These are phyloP conservation scores for Ceratocystis variospora DNA, from an alignment of 2,329 filamentous ascomycete species.

Conservation along the genomic window DNA sequence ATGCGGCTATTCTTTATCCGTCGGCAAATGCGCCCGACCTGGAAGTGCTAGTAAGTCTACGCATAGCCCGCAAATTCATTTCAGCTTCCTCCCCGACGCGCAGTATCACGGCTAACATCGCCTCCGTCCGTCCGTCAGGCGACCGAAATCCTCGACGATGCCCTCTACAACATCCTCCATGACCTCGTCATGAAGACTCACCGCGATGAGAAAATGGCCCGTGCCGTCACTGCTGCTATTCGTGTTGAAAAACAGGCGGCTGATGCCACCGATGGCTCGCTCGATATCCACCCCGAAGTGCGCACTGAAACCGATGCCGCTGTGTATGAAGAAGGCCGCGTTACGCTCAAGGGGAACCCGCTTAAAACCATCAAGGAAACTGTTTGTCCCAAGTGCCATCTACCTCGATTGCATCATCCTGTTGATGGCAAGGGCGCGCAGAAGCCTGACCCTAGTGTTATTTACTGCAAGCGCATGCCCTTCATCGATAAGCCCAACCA, in stretches of 20 bases:
- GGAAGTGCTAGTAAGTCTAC: slow-evolving; percentile 14
- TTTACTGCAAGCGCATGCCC: slow-evolving; percentile 67
- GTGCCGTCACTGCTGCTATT: slow-evolving; percentile 51
- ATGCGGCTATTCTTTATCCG: slow-evolving; percentile 12
- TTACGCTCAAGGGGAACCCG: slow-evolving; percentile 57
- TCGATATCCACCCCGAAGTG: slow-evolving; percentile 42
- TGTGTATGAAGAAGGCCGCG: slow-evolving; percentile 54
- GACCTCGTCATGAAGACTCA: slow-evolving; percentile 62
- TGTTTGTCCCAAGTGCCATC: slow-evolving; percentile 58
- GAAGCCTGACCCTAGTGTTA: slow-evolving; percentile 50
- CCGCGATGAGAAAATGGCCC: slow-evolving; percentile 63
- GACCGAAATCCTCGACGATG: slow-evolving; percentile 56
- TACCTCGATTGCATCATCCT: slow-evolving; percentile 59
- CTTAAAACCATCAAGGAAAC: slow-evolving; percentile 58
- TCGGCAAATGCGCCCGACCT: slow-evolving; percentile 13
- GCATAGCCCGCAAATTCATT: neutral
- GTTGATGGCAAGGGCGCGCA: slow-evolving; percentile 54
- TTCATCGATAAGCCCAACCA: slow-evolving; percentile 64
- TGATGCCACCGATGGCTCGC: slow-evolving; percentile 40
- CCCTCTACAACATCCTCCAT: slow-evolving; percentile 63
- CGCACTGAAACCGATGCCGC: slow-evolving; percentile 53
- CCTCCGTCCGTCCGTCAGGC: slow-evolving; percentile 30
- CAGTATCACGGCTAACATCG: slow-evolving; percentile 2
- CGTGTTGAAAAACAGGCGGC: slow-evolving; percentile 48
- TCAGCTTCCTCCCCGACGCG: neutral